A percentile compares a stretch with the other conserved stretches of the same genome.
These are phyloP conservation scores for Cylindrodendrum hubeiense DNA, from an alignment of 2,329 filamentous ascomycete species.

Conservation along the genomic window DNA sequence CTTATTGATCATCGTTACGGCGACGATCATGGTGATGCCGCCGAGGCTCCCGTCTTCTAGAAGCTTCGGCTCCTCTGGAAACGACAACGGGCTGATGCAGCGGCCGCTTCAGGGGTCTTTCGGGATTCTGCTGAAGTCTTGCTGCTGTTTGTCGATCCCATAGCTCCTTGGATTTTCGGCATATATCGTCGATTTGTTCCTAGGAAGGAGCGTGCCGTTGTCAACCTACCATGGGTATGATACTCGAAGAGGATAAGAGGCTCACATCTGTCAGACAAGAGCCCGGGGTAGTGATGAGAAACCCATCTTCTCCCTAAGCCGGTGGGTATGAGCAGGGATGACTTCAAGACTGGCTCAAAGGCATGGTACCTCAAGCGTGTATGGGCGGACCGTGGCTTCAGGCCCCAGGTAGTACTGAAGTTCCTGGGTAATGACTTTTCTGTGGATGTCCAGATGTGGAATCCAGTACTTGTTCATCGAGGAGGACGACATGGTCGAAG, in stretches of 20 bases:
- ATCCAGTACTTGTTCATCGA: conserved; percentile 72
- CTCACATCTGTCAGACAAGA: conserved; percentile 71
- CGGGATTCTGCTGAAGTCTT: conserved; percentile 58
- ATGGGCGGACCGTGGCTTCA: conserved; percentile 68
- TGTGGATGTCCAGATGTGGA: conserved; percentile 69
- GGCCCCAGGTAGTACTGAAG: conserved; percentile 70
- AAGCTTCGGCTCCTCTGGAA: conserved; percentile 36
- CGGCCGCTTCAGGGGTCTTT: conserved; percentile 67
- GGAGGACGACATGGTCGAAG: conserved; percentile 41
- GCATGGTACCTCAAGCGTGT: conserved; percentile 65
- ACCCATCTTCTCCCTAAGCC: conserved; percentile 70
- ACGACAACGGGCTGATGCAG: conserved; percentile 68
- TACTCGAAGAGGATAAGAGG: conserved; percentile 15
- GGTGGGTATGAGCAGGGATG: conserved; percentile 38
- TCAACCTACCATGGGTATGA: conserved; percentile 31
- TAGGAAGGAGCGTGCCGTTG: conserved; percentile 41
- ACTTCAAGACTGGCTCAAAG: conserved; percentile 30
- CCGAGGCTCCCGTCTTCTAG: conserved; percentile 41
- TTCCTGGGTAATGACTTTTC: conserved; percentile 69
- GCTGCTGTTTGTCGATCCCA: conserved; percentile 69
- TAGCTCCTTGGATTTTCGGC: conserved; percentile 68
- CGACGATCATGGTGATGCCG: conserved; percentile 44
- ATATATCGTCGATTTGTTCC: conserved; percentile 75
- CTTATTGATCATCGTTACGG: conserved; percentile 42
- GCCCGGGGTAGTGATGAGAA: conserved; percentile 69